Evolutionary conservation across 306 rosid genomes (phyloP).

Genomic region (Cicer arietinum): DNA sequence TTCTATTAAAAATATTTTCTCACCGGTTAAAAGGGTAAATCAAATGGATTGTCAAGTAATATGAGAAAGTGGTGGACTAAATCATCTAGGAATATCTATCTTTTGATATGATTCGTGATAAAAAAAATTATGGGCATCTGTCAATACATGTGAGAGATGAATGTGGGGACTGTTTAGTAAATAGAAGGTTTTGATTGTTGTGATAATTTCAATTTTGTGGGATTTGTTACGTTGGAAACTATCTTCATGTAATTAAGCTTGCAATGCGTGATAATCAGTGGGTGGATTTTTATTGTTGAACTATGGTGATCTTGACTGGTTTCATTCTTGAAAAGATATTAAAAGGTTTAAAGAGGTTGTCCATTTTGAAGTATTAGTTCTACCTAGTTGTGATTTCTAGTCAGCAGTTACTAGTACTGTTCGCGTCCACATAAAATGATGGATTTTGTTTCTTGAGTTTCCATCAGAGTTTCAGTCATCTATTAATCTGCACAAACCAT

Average conservation of each 20-base stretch:
- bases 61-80: neutral
- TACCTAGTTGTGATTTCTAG: slow-evolving; percentile 1
- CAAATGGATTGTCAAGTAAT: slow-evolving; percentile 2
- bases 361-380: neutral
- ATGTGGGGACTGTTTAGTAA: neutral
- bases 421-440: neutral
- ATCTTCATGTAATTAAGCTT: slow-evolving; percentile 11
- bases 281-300: neutral
- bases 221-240: neutral
- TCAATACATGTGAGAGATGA: neutral
- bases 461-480: slow-evolving; percentile 10
- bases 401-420: slow-evolving; percentile 2
- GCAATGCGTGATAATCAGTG: neutral
- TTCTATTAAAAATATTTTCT: neutral
- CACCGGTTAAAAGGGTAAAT: neutral
- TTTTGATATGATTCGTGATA: slow-evolving; percentile 8
- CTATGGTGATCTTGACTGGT: neutral
- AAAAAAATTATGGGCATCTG: neutral
- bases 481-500: neutral
- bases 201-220: neutral
- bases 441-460: neutral
- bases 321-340: no score
- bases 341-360: no score
- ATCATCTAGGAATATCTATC: slow-evolving; percentile 8
- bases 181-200: neutral